Evolutionary conservation across 1,284 basidiomycete genomes (phyloP), one percentile per base, ranked within the genome.

Genomic region (Neonothopanus nambi): DNA sequence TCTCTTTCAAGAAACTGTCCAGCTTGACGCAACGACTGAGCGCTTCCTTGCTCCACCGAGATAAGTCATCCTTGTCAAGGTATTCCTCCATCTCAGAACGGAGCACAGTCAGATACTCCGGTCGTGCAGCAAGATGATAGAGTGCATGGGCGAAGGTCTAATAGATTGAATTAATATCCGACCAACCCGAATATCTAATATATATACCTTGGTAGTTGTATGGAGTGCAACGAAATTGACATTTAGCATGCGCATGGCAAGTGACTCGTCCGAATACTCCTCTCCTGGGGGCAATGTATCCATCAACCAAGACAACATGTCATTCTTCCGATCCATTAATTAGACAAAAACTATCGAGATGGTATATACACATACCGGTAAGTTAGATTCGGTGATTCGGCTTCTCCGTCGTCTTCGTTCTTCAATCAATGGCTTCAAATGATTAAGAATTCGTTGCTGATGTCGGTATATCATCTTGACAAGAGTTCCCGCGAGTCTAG

Each of bases 221-320:
- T 76, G 74, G 48, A 76, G 61, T 3, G 74, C 67, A 9, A 72
- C 71, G 55, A 79, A 74, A 61, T 79, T 78, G 24, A 78, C 58
- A 26, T 71, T 59, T 21, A 80, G 65, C 51, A 79, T 67, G 30
- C 76, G 68, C 44, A 71, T 59, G 1, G 63, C 50, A 61, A 71
- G 46, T 68, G 65, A 47, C 63, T 67, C 56, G 3, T 41, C 21
- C 57, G 66, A 44, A 67, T 61, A 43, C 62, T 71, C 55, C 60
- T 64, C 23, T 68, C 66, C 40, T 63, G 64, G 28, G 60, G 67
- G 47, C 57, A 70, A 69, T 15, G 65, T 66, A n/a, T 73, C 71
- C 60, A 78, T 67, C n/a, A 79, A 61, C 76, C 77, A 78, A 20
- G 68, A 67, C 9, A 80, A 62, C 65, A 77, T 60, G 59, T 79